These are phyloP conservation scores for Curvularia hawaiiensis DNA, from an alignment of 2,329 filamentous ascomycete species.

Conservation along the genomic window DNA sequence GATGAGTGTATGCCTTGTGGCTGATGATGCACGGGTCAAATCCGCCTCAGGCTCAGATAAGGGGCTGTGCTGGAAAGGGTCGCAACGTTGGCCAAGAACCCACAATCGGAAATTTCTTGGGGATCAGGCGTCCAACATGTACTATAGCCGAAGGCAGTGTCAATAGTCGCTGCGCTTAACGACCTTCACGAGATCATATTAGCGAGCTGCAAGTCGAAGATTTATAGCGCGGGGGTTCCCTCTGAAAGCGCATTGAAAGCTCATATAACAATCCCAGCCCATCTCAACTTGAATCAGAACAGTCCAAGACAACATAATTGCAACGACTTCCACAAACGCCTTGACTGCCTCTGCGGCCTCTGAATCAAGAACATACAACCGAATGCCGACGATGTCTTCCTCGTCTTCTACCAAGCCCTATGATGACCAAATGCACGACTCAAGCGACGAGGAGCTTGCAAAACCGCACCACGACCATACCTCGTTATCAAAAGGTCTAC, in stretches of 20 bases:
- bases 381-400: not conserved
- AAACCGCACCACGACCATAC: not conserved
- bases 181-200: not conserved
- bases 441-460: not conserved
- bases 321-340: not conserved
- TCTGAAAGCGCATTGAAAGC: not conserved
- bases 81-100: not conserved
- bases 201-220: not conserved
- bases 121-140: not conserved
- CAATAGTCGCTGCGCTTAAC: not conserved
- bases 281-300: not conserved
- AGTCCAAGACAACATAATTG: not conserved
- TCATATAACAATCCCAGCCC: not conserved
- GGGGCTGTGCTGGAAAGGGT: not conserved
- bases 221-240: not conserved
- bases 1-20: not conserved
- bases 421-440: not conserved
- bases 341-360: not conserved
- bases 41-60: not conserved
- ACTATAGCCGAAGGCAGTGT: not conserved
- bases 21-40: not conserved
- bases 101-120: not conserved
- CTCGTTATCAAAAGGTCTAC: not conserved
- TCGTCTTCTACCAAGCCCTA: not conserved
- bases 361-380: not conserved